Base-by-base conservation (phyloP, 441 rosid species). In the Adansonia rubrostipa region DNA sequence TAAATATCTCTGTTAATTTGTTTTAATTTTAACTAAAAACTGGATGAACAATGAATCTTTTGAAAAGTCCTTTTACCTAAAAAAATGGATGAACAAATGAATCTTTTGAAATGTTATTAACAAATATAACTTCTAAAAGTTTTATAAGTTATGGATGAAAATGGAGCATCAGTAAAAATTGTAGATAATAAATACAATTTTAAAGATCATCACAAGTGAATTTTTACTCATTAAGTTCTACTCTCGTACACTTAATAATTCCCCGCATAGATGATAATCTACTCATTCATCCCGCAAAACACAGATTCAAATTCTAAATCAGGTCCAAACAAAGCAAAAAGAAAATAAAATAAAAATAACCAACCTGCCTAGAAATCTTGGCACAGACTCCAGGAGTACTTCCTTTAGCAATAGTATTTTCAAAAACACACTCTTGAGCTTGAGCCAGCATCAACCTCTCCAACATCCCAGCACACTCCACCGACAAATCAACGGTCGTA, bases 401-500 rank as follows among this genome's bases (percentile, higher is more conserved):
- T 77, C 98, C 99, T 85, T 95, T 95, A 58, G 98, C 96, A 71
- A 95, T 95, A 13, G 96, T 88, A 63, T 93, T 95, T 85, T 95
- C 99, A 65, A 95, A 95, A n/a, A 95, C 99, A 73, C 97, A 92
- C 82, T 95, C 99, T 82, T 95, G 99, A 45, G 97, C 99, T 80
- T 95, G 98, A 8, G 99, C 99, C 57, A 93, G 82, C 96, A 95
- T 95, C 85, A 95, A 78, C 83, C 97, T 82, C 84, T 95, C 99
- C 85, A 95, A 77, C 99, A 95, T 95, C 57, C 95, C 97, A 1
- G 83, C 94, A 61, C 99, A 95, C 88, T 93, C 98, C 75, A 90
- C 88, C 36, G 95, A 88, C 75, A 95, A 71, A 76, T 95, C 99
- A 67, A 95, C 86, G 6, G 98, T 95, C 58, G 91, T 84, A 44